Base-by-base conservation (phyloP, 2,329 filamentous ascomycete genomes). In the Sarocladium kiliense region DNA sequence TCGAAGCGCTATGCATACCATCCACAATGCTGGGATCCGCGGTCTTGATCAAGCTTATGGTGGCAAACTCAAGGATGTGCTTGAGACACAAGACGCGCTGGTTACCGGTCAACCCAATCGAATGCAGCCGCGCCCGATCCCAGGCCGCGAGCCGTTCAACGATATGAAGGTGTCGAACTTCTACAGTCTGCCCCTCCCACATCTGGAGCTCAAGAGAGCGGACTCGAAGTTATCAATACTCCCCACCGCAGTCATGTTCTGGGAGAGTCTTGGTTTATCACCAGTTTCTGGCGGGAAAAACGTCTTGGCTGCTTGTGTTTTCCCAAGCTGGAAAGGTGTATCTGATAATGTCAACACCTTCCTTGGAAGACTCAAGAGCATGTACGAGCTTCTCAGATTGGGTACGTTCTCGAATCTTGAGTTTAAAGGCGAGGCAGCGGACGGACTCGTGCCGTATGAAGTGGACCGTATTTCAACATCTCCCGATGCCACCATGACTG, bases 251-350 rank as follows among this genome's bases (percentile, higher is more conserved):
- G 74, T 93, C 19, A 74, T 79, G 1, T 96, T 94, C 64, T 95
- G 90, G 91, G 89, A 94, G 65, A 85, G 86, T 47, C 73, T 95
- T 18, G 88, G 89, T 0, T 76, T 96, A 1, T 83, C 83, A 1
- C 90, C 90, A 3, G 82, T 82, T 9, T 82, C 82, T 57, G 87
- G 88, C 0, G 65, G 76, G 7, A 95, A 95, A 67, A 82, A 93
- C 58, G 73, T 94, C 27, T 77, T 80, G 34, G 80, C 85, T 0
- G 80, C 89, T 49, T 90, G 87, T 64, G 74, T 94, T 2, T 88
- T 86, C 59, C 89, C 89, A 0, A 75, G 79, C 53, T 81, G 82
- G 62, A 79, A 81, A 26, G 84, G 86, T 1, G 73, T 93, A 62
- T 68, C 74, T 36, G 80, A 84, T 42, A 80, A 82, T 50, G 79